Base-by-base conservation (phyloP, 768 basidiomycete genomes). In the Mycena epipterygia region DNA sequence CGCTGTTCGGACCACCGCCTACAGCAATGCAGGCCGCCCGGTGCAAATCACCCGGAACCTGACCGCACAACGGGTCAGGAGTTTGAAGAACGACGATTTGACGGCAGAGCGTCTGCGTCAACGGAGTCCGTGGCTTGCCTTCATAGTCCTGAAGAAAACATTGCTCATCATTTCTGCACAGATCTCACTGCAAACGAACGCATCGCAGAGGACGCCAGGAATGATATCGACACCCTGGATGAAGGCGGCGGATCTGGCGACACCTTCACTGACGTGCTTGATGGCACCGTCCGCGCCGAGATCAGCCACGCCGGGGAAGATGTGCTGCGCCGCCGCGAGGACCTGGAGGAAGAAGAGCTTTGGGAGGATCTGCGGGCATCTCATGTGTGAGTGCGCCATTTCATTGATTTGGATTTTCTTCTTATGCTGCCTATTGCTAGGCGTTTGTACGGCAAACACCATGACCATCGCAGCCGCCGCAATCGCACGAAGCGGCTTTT, bases 381-480 rank as follows among this genome's bases (percentile, higher is more conserved):
- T 9, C 46, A 49, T 16, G 11, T 3, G 46, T 49, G 46, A 49
- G 46, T 42, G n/a, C n/a, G n/a, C n/a, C n/a, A n/a, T n/a, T n/a
- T n/a, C n/a, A n/a, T n/a, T n/a, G n/a, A n/a, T n/a, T n/a, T n/a
- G n/a, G n/a, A n/a, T n/a, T 9, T 7, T 29, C 3, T 30, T 52
- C 6, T 37, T 30, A 30, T 32, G 4, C 21, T 33, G 5, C 12
- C 9, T 5, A 3, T 33, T 32, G 13, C 25, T 19, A 51, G 33
- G 1, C 58, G 17, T 39, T 14, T 62, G 0, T 62, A 51, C 13
- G 33, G 37, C 1, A 19, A n/a, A 23, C 37, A 39, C 0, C 49
- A n/a, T 2, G 62, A 64, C 13, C 32, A 41, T 35, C 51, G 62
- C 11, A 64, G 37, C 11, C 52, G 62, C 27, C 51, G 51, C n/a